Evolutionary conservation across 805 yeast genomes (phyloP), one percentile per base, ranked within the genome.

Genomic region (Kuraishia hungarica): DNA sequence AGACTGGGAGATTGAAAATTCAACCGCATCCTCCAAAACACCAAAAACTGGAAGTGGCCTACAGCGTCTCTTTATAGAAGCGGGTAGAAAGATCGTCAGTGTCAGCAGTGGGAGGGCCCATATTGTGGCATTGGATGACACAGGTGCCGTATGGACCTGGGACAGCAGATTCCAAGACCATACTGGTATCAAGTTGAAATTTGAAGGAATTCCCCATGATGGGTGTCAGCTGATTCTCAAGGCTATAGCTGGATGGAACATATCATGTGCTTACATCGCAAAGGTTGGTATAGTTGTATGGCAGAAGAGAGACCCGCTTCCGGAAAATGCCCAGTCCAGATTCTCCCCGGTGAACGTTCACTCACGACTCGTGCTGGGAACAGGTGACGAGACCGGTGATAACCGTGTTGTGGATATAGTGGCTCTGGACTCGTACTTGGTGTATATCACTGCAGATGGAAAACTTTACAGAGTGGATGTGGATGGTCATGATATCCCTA

Each of bases 201-300:
- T 83, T 56, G 67, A 70, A 0, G 68, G 68, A 8, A 61, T 50
- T 8, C 43, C 43, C 28, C 56, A 55, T n/a, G 47, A 35, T 13
- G 35, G 51, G 51, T 11, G 8, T 8, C 19, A 20, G 11, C 39
- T 61, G 11, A 52, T 52, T 3, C 55, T 72, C 26, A 79, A 77
- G 58, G 75, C 83, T 10, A 73, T 75, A 13, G 84, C 89, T 19
- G 94, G 93, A 0, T 87, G 93, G 93, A 76, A 79, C 56, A 66
- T 77, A 17, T 78, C 81, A 53, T 79, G 81, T 48, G 80, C 80
- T 21, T 71, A 75, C 51, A 67, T 83, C 2, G 70, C 70, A 20
- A 68, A 69, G 6, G 69, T 76, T 51, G 90, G 92, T 0, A 64
- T 87, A 24, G 74, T 84, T 0, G 73, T 80, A 19, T 86, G 92